phyloP scores from a whole-genome alignment of 2,329 filamentous ascomycete genomes.

The Spiromastix sp. region DNA sequence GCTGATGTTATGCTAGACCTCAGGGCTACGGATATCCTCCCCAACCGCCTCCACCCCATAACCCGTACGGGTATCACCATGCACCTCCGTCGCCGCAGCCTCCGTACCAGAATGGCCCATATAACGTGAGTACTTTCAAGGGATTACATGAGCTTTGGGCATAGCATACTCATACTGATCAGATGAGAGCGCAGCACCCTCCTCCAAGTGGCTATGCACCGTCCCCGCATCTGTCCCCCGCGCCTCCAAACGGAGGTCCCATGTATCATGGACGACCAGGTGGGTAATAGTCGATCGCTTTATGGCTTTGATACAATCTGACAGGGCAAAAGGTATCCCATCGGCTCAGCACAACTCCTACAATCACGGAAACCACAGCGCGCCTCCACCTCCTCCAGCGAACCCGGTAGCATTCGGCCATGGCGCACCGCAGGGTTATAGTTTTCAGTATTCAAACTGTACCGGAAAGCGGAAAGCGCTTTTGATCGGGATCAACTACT shows the following conservation, averaged over 20 bases:
- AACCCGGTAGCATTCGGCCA: slow-evolving; percentile 64
- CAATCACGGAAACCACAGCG: slow-evolving; percentile 46
- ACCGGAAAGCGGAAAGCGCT: slow-evolving; percentile 81
- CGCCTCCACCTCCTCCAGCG: slow-evolving; percentile 56
- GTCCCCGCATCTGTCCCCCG: slow-evolving; percentile 18
- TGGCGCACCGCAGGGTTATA: slow-evolving; percentile 70
- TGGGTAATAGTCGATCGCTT: slow-evolving; percentile 14
- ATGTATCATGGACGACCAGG: slow-evolving; percentile 32
- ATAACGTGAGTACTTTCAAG: slow-evolving; percentile 26
- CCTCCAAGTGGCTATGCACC: slow-evolving; percentile 13
- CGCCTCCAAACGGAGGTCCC: slow-evolving; percentile 24
- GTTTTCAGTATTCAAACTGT: slow-evolving; percentile 85
- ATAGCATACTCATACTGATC: slow-evolving; percentile 3
- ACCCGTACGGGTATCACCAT: slow-evolving; percentile 28
- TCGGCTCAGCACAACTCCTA: slow-evolving; percentile 43
- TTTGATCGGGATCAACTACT: slow-evolving; percentile 94
- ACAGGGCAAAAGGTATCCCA: slow-evolving; percentile 8
- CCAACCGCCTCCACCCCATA: slow-evolving; percentile 25
- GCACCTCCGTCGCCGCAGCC: slow-evolving; percentile 34
- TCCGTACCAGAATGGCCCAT: slow-evolving; percentile 22
- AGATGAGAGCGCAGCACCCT: background rate
- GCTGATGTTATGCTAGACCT: slow-evolving; percentile 3
- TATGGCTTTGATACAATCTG: background rate
- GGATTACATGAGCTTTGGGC: background rate
- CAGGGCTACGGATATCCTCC: slow-evolving; percentile 9